These are phyloP conservation scores for Calocybe gambosa DNA, from an alignment of 1,284 basidiomycete genomes.

Conservation along the genomic window DNA sequence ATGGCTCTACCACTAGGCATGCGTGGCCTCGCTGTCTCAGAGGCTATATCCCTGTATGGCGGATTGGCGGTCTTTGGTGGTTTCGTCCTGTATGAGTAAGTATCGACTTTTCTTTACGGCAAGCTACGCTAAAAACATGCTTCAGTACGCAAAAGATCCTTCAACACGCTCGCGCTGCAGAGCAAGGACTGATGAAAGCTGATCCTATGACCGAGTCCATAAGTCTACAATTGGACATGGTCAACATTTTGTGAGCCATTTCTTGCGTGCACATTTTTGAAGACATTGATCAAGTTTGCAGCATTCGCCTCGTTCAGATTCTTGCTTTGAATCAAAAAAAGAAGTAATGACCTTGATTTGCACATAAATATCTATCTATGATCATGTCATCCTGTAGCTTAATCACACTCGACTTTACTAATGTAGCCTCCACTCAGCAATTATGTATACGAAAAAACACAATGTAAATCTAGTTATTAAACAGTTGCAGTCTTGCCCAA, in stretches of 20 bases:
- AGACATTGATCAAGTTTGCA: constrained; percentile 21
- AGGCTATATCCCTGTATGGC: constrained; percentile 79
- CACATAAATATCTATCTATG: neutral
- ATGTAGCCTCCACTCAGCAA: neutral
- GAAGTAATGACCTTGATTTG: constrained; percentile 32
- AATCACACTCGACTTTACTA: neutral
- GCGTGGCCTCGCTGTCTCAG: constrained; percentile 70
- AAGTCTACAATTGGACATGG: constrained; percentile 79
- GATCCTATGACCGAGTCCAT: constrained; percentile 82
- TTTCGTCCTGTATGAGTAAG: constrained; percentile 83
- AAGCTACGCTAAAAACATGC: constrained; percentile 4
- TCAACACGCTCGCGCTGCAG: constrained; percentile 68
- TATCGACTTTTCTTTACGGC: constrained; percentile 7
- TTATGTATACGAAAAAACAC: neutral
- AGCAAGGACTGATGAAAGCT: constrained; percentile 57
- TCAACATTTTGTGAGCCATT: constrained; percentile 75
- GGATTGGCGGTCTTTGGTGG: constrained; percentile 85
- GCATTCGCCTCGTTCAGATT: constrained; percentile 79
- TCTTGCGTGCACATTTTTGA: neutral
- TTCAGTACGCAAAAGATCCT: constrained; percentile 76
- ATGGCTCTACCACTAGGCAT: constrained; percentile 81
- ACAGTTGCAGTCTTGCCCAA: constrained; percentile 43
- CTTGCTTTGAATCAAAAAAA: constrained; percentile 60
- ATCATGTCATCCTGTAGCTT: neutral
- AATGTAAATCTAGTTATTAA: constrained; percentile 2